phyloP scores from a whole-genome alignment of 768 basidiomycete species.

The Zangia roseola region DNA sequence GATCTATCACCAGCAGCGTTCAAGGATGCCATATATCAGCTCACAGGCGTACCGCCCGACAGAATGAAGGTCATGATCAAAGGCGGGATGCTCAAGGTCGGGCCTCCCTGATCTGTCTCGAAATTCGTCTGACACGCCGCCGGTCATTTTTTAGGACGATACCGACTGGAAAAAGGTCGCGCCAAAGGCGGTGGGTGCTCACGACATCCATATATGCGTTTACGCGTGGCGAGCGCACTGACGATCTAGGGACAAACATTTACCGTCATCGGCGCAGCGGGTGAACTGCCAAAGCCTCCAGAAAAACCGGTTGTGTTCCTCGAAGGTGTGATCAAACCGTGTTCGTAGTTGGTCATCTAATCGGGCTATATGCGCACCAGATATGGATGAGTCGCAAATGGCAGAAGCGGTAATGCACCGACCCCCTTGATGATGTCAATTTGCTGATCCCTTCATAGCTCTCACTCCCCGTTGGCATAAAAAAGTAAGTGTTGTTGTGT shows the following conservation, averaged over 20 bases:
- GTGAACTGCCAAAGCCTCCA: constrained; percentile 88
- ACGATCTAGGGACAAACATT: constrained; percentile 74
- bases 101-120: background rate
- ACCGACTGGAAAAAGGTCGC: constrained; percentile 81
- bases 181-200: constrained; percentile 68
- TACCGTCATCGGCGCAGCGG: constrained; percentile 92
- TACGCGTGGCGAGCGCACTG: constrained; percentile 8
- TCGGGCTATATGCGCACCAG: constrained; percentile 37
- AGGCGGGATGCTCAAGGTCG: constrained; percentile 84
- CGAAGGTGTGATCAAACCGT: constrained; percentile 54
- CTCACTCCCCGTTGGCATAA: constrained; percentile 75
- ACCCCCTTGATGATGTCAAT: background rate
- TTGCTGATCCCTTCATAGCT: constrained; percentile 44
- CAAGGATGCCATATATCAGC: constrained; percentile 78
- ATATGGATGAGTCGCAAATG: constrained; percentile 81
- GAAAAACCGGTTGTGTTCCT: constrained; percentile 76
- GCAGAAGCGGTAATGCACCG: constrained; percentile 68
- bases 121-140: background rate
- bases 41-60: constrained; percentile 84
- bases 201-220: background rate
- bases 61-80: constrained; percentile 99
- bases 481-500: constrained; percentile 49
- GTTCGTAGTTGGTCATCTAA: constrained; percentile 9
- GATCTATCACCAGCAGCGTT: constrained; percentile 68
- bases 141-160: constrained; percentile 62